Conservation (phyloP, 2,329 filamentous ascomycete genomes). For the Chrysosporium queenslandicum region DNA sequence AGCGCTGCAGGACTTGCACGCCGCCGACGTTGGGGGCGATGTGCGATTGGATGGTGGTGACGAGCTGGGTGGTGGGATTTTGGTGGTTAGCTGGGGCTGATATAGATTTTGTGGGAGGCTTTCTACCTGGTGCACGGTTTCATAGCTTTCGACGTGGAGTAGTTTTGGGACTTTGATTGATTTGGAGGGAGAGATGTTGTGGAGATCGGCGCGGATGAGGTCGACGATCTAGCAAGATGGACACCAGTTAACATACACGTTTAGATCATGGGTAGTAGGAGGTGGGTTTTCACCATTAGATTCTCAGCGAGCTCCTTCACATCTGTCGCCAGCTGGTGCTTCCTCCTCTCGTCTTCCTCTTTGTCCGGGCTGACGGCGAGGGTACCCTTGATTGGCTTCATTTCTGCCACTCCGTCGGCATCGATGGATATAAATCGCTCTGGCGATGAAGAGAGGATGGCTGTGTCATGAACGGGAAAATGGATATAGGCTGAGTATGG, state of each 20-base stretch:
- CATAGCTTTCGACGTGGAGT: constrained; percentile 82
- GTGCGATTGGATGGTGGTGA: constrained; percentile 17
- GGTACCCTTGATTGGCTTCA: constrained; percentile 94
- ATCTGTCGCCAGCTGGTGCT: constrained; percentile 52
- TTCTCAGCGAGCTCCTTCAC: constrained; percentile 93
- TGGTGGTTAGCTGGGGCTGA: not conserved
- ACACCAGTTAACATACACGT: not conserved
- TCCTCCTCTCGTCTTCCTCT: constrained; percentile 61
- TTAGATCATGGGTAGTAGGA: not conserved
- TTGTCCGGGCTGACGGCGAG: constrained; percentile 64
- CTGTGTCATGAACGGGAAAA: constrained; percentile 51
- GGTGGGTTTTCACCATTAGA: constrained; percentile 54
- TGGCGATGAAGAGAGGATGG: constrained; percentile 68
- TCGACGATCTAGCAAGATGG: constrained; percentile 57
- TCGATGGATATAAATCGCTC: constrained; percentile 76
- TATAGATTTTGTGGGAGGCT: constrained; percentile 44
- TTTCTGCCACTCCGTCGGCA: constrained; percentile 41
- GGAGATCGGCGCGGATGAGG: constrained; percentile 84
- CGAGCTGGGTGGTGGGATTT: constrained; percentile 4
- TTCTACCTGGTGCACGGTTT: constrained; percentile 74
- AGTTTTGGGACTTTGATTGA: constrained; percentile 66
- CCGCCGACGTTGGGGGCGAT: constrained; percentile 16
- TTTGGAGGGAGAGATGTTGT: constrained; percentile 67
- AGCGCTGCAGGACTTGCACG: constrained; percentile 14
- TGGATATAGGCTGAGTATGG: constrained; percentile 77